Conservation (phyloP, 2,329 filamentous ascomycete species). For the Tolypocladium ophioglossoides region DNA sequence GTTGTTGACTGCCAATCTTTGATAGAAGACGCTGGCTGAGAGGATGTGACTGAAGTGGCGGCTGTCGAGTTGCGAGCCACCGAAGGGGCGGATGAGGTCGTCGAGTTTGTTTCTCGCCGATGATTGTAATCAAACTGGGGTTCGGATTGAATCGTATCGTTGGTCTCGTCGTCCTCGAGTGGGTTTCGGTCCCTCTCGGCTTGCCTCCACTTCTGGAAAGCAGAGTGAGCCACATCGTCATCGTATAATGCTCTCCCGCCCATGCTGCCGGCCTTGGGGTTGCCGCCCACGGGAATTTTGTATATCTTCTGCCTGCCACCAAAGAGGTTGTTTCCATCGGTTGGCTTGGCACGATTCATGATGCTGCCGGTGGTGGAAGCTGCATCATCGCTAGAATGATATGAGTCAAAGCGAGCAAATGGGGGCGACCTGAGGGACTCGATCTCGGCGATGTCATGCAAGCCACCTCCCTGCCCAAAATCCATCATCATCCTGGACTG, state of each 20-base stretch:
- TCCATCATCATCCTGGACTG: constrained; percentile 65
- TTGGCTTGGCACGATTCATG: constrained; percentile 74
- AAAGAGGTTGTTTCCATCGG: constrained; percentile 87
- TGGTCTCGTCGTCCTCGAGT: constrained; percentile 26
- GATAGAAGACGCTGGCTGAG: constrained; percentile 42
- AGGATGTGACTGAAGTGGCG: constrained; percentile 75
- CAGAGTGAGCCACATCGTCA: constrained; percentile 71
- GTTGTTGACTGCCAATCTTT: constrained; percentile 38
- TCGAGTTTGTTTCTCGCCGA: constrained; percentile 80
- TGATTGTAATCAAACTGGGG: constrained; percentile 55
- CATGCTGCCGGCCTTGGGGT: constrained; percentile 39
- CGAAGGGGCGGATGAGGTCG: constrained; percentile 58
- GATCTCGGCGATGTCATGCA: constrained; percentile 85
- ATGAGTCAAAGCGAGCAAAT: constrained; percentile 53
- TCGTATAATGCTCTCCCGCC: constrained; percentile 69
- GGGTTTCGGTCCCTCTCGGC: constrained; percentile 46
- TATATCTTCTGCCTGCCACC: constrained; percentile 95
- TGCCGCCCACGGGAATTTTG: constrained; percentile 54
- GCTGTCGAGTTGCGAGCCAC: constrained; percentile 71
- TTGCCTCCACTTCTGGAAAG: constrained; percentile 68
- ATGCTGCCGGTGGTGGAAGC: constrained; percentile 56
- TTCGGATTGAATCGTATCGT: constrained; percentile 29
- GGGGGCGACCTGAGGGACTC: constrained; percentile 62
- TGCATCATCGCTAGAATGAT: constrained; percentile 59
- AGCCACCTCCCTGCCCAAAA: constrained; percentile 47